Evolutionary conservation across 2,329 filamentous ascomycete species (phyloP).

Genomic region (Aulographum hederae): DNA sequence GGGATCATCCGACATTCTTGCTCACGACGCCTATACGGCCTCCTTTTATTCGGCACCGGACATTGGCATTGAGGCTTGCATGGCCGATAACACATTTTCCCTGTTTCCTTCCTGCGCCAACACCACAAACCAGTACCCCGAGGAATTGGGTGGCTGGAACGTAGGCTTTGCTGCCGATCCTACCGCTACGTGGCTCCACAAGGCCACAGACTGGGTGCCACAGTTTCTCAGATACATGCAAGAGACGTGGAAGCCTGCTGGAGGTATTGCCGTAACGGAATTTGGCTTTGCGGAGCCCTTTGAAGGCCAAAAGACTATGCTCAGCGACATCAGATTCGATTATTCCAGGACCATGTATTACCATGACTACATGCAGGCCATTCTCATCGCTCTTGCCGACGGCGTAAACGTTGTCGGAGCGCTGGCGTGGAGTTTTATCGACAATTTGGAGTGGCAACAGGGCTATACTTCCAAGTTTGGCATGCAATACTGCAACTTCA

Average conservation of each 20-base stretch:
- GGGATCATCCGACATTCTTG: constrained; percentile 17
- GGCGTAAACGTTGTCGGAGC: constrained; percentile 17
- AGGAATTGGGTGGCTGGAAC: constrained; percentile 11
- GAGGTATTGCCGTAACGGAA: constrained; percentile 16
- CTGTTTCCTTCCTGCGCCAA: constrained; percentile 17
- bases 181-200: constrained; percentile 16
- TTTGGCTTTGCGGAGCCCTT: constrained; percentile 19
- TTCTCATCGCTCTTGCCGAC: constrained; percentile 16
- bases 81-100: constrained; percentile 13
- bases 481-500: constrained; percentile 21
- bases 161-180: constrained; percentile 15
- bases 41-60: constrained; percentile 17
- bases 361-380: constrained; percentile 14
- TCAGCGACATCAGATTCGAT: constrained; percentile 14
- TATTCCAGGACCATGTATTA: constrained; percentile 14
- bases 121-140: constrained; percentile 14
- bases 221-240: constrained; percentile 16
- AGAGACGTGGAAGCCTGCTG: constrained; percentile 12
- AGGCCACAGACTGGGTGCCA: constrained; percentile 16
- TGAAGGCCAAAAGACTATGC: constrained; percentile 13
- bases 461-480: constrained; percentile 16
- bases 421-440: constrained; percentile 18
- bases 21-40: constrained; percentile 18
- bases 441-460: constrained; percentile 19
- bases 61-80: constrained; percentile 18